These are phyloP conservation scores for Podospora appendiculata DNA, from an alignment of 495 filamentous ascomycete species.

Conservation along the genomic window DNA sequence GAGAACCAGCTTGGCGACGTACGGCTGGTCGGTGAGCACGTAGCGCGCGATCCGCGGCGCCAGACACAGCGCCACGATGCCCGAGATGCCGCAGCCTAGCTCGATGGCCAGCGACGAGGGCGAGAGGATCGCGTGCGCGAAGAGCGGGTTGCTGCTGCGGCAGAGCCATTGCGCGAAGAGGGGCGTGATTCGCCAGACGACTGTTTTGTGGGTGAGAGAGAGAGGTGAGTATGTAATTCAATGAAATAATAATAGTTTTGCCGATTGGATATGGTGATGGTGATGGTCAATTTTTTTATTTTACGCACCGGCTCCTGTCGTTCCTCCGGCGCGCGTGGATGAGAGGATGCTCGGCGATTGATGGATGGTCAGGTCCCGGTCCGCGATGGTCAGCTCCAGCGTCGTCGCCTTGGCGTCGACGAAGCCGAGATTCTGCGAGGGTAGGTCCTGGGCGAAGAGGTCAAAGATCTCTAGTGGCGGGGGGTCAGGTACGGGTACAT, in stretches of 20 bases:
- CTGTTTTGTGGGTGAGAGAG: conserved; percentile 31
- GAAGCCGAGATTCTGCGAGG: conserved; percentile 77
- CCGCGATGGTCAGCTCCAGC: conserved; percentile 62
- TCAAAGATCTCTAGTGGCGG: conserved; percentile 65
- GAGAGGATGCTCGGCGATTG: conserved; percentile 80
- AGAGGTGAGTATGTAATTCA: not conserved
- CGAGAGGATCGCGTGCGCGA: conserved; percentile 46
- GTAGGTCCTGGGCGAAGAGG: conserved; percentile 69
- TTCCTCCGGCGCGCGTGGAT: conserved; percentile 71
- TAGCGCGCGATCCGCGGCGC: conserved; percentile 56
- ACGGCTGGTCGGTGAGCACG: conserved; percentile 81
- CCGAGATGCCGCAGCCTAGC: conserved; percentile 81
- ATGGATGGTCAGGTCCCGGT: conserved; percentile 64
- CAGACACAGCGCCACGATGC: conserved; percentile 60
- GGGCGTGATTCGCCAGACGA: conserved; percentile 90
- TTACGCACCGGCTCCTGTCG: conserved; percentile 76
- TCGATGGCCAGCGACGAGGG: conserved; percentile 59
- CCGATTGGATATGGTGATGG: not conserved
- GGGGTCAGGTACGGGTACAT: not conserved
- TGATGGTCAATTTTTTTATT: too few species aligned
- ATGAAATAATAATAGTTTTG: not conserved
- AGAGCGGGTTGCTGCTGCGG: conserved; percentile 53
- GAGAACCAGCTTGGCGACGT: conserved; percentile 65
- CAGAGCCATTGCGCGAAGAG: conserved; percentile 76
- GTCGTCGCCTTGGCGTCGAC: conserved; percentile 58